phyloP scores from a whole-genome alignment of 768 basidiomycete species.

The Hortiboletus flavorubellus region DNA sequence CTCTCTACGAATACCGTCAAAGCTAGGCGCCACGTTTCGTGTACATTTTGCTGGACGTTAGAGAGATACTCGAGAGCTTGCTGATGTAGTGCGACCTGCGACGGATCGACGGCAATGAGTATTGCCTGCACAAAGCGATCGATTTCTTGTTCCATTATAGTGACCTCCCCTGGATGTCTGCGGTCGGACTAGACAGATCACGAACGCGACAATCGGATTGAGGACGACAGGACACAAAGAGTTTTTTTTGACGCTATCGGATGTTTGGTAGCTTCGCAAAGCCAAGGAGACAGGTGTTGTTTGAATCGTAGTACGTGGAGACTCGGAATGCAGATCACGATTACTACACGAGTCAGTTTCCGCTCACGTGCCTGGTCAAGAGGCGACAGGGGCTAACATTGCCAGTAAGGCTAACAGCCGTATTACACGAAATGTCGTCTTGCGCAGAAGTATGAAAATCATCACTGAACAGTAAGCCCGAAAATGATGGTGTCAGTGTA shows the following conservation, averaged over 20 bases:
- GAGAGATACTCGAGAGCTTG: slow-evolving; percentile 85
- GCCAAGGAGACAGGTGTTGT: background rate
- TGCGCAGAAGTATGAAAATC: no score
- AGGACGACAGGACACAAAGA: background rate
- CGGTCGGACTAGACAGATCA: slow-evolving; percentile 18
- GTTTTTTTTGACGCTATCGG: background rate
- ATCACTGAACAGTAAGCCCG: no score
- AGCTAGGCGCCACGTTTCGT: slow-evolving; percentile 77
- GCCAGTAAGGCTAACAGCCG: slow-evolving; percentile 3
- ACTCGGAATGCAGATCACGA: slow-evolving; percentile 1
- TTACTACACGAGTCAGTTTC: slow-evolving; percentile 10
- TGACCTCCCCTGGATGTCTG: slow-evolving; percentile 9
- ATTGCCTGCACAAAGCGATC: slow-evolving; percentile 82
- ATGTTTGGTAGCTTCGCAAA: background rate
- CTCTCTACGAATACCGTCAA: slow-evolving; percentile 68
- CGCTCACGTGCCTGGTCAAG: slow-evolving; percentile 24
- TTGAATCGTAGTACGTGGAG: background rate
- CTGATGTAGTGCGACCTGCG: slow-evolving; percentile 67
- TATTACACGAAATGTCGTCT: no score
- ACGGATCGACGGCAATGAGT: slow-evolving; percentile 80
- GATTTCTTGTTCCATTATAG: slow-evolving; percentile 68
- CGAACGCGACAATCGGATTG: slow-evolving; percentile 1
- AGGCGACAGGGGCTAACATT: slow-evolving; percentile 17
- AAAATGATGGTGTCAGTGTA: no score
- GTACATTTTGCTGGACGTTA: slow-evolving; percentile 70